phyloP scores from a whole-genome alignment of 169 alveolate genomes.

The Perkinsus olseni region DNA sequence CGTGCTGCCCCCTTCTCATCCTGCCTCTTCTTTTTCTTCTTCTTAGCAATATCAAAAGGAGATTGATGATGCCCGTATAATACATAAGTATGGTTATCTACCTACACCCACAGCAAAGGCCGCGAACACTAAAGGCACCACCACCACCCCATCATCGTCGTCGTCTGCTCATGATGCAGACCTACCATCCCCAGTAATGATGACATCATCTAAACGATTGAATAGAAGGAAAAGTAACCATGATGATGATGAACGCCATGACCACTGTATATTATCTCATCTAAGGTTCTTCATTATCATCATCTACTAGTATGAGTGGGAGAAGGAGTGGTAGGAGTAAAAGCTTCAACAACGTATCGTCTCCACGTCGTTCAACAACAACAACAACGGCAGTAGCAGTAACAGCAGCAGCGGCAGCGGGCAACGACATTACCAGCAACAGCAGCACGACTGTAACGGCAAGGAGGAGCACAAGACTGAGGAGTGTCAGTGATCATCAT shows the following conservation, averaged over 20 bases:
- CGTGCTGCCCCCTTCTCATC: no score
- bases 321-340: background rate
- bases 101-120: background rate
- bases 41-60: background rate
- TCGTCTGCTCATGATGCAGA: background rate
- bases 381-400: no score
- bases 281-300: background rate
- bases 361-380: no score
- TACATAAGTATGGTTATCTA: background rate
- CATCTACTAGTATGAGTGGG: background rate
- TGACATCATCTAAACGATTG: background rate
- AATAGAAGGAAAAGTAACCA: background rate
- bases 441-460: no score
- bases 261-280: background rate
- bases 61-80: background rate
- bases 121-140: background rate
- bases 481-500: no score
- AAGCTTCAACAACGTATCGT: background rate
- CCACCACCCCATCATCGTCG: background rate
- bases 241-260: background rate
- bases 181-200: background rate
- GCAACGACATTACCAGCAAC: no score
- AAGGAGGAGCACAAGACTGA: no score
- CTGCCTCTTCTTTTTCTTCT: no score
- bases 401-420: no score